These are phyloP conservation scores for Eucalyptus shirleyi DNA, from an alignment of 345 rosid species.

Conservation along the genomic window DNA sequence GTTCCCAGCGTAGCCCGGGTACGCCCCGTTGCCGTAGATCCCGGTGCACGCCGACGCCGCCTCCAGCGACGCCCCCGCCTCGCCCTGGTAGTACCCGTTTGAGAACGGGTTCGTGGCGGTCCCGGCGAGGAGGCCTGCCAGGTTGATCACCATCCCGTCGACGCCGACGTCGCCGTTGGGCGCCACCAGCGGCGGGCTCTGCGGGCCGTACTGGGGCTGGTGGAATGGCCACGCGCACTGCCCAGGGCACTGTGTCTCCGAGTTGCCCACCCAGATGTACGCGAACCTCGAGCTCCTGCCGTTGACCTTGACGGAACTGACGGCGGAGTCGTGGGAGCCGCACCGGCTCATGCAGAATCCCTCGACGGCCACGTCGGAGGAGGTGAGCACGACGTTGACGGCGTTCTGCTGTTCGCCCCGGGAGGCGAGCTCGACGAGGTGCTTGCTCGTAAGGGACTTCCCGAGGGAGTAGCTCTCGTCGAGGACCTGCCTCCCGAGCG, in stretches of 20 bases:
- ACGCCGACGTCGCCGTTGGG: constrained; percentile 49
- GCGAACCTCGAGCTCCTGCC: constrained; percentile 24
- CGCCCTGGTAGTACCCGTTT: constrained; percentile 71
- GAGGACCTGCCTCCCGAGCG: constrained; percentile 41
- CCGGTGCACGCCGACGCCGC: constrained; percentile 85
- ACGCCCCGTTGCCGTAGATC: constrained; percentile 69
- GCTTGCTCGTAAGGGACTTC: constrained; percentile 37
- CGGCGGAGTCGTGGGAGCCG: constrained; percentile 49
- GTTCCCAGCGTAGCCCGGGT: constrained; percentile 73
- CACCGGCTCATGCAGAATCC: constrained; percentile 49
- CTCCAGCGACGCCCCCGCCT: constrained; percentile 69
- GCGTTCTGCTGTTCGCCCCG: constrained; percentile 40
- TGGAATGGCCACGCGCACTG: constrained; percentile 63
- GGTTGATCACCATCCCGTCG: constrained; percentile 37
- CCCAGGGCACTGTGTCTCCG: constrained; percentile 25
- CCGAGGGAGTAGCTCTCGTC: constrained; percentile 59
- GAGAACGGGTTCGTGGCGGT: constrained; percentile 70
- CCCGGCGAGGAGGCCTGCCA: constrained; percentile 54
- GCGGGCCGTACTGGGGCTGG: neutral
- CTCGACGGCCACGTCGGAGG: constrained; percentile 38
- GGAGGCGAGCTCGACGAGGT: constrained; percentile 42
- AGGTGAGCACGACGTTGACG: constrained; percentile 45
- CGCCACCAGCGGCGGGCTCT: neutral
- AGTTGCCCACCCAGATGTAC: constrained; percentile 78
- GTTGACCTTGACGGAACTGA: constrained; percentile 1